Conservation (phyloP, 1,284 basidiomycete genomes). For the Laetiporus sulphureus region DNA sequence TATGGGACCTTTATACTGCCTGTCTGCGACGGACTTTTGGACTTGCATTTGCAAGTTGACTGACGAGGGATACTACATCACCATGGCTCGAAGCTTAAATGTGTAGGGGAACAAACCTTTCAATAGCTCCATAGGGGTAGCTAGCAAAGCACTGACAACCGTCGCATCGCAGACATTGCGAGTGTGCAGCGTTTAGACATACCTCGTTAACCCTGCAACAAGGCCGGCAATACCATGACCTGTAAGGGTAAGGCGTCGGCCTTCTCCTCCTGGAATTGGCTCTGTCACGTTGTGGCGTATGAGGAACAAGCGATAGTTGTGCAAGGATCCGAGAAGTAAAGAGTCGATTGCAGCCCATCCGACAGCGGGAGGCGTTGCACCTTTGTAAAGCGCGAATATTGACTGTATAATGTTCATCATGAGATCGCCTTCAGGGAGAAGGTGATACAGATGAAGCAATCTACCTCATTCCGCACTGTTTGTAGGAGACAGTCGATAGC, state of each 20-base stretch:
- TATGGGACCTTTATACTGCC: conserved; percentile 60
- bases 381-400: conserved; percentile 55
- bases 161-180: not conserved
- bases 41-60: conserved; percentile 76
- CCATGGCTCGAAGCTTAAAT: not conserved
- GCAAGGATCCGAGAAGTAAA: conserved; percentile 67
- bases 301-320: conserved; percentile 66
- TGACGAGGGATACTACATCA: conserved; percentile 20
- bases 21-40: conserved; percentile 44
- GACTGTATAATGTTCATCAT: conserved; percentile 14
- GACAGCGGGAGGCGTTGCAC: conserved; percentile 67
- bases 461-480: conserved; percentile 60
- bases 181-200: not conserved
- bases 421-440: not conserved
- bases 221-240: conserved; percentile 65
- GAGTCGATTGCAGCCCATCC: conserved; percentile 78
- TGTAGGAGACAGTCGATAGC: conserved; percentile 62
- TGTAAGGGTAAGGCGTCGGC: conserved; percentile 45
- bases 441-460: conserved; percentile 7
- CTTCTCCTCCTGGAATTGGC: conserved; percentile 34
- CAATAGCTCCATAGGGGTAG: conserved; percentile 67
- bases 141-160: conserved; percentile 46
- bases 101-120: conserved; percentile 41
- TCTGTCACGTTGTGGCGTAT: conserved; percentile 50
- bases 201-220: conserved; percentile 75